phyloP scores from a whole-genome alignment of 306 rosid species.

The Psophocarpus tetragonolobus region DNA sequence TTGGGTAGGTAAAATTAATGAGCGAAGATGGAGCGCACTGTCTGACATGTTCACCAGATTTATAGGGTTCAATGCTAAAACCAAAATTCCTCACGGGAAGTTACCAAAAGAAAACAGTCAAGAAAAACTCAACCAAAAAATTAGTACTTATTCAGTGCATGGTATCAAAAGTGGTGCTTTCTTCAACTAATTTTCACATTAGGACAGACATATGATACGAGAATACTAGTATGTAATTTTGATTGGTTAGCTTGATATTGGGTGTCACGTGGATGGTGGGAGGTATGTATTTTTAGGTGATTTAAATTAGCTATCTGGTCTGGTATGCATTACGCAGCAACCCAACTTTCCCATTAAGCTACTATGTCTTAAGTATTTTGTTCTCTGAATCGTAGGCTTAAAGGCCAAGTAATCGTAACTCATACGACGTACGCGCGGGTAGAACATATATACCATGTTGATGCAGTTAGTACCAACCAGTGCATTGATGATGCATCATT shows the following conservation, averaged over 20 bases:
- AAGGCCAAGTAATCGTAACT: conserved; percentile 48
- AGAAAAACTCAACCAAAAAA: not conserved
- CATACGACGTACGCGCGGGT: conserved; percentile 17
- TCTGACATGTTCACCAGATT: not conserved
- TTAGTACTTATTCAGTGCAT: not conserved
- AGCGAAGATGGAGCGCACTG: not conserved
- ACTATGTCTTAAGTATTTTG: conserved; percentile 29
- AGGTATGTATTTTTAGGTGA: conserved; percentile 30
- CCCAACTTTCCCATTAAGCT: conserved; percentile 18
- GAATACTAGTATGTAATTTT: not conserved
- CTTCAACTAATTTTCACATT: not conserved
- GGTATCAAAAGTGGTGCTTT: no score
- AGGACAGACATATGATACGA: not conserved
- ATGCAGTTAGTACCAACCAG: not conserved
- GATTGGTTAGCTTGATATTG: conserved; percentile 18
- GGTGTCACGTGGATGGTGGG: conserved; percentile 34
- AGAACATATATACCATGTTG: not conserved
- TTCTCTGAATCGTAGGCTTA: conserved; percentile 46
- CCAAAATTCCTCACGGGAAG: not conserved
- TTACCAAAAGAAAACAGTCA: not conserved
- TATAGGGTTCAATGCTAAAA: not conserved
- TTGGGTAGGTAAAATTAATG: conserved; percentile 17
- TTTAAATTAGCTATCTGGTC: not conserved
- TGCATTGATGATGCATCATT: conserved; percentile 14
- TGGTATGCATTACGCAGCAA: not conserved